phyloP scores from a whole-genome alignment of 345 rosid genomes.

The Rhodamnia rubescens region DNA sequence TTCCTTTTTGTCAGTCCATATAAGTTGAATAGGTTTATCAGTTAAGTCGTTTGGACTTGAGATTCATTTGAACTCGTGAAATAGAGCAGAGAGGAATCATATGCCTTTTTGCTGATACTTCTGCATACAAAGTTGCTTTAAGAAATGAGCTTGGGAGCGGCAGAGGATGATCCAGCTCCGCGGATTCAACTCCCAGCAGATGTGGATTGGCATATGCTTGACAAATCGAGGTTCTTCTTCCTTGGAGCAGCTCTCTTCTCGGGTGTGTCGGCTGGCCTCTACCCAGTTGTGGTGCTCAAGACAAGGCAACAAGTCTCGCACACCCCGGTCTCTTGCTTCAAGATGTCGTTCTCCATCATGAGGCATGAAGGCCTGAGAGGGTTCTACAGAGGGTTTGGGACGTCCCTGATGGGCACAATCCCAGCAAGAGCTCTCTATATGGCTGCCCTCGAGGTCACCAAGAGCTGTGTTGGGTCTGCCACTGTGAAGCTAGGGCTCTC shows the following conservation, averaged over 20 bases:
- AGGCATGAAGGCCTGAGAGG: conserved; percentile 66
- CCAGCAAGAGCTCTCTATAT: conserved; percentile 93
- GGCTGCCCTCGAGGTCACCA: conserved; percentile 80
- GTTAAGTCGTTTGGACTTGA: no score
- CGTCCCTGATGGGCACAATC: conserved; percentile 82
- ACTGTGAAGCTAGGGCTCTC: conserved; percentile 65
- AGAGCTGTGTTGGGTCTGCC: conserved; percentile 64
- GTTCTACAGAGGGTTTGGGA: conserved; percentile 79
- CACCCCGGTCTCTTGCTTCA: conserved; percentile 40
- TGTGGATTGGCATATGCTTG: conserved; percentile 94
- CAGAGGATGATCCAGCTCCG: conserved; percentile 69
- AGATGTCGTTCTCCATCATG: conserved; percentile 49
- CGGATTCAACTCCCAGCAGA: conserved; percentile 80
- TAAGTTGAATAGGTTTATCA: no score
- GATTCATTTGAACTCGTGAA: no score
- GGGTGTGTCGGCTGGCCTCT: conserved; percentile 84
- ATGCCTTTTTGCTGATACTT: not conserved
- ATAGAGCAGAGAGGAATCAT: no score
- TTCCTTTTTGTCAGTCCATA: no score
- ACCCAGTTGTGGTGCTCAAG: conserved; percentile 74
- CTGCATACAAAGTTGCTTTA: conserved; percentile 25
- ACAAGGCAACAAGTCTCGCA: conserved; percentile 79
- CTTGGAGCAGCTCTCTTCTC: conserved; percentile 84
- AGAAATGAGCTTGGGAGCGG: conserved; percentile 71
- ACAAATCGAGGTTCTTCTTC: conserved; percentile 82